Base-by-base conservation (phyloP, 1,284 basidiomycete species). In the Amylostereum chailletii region DNA sequence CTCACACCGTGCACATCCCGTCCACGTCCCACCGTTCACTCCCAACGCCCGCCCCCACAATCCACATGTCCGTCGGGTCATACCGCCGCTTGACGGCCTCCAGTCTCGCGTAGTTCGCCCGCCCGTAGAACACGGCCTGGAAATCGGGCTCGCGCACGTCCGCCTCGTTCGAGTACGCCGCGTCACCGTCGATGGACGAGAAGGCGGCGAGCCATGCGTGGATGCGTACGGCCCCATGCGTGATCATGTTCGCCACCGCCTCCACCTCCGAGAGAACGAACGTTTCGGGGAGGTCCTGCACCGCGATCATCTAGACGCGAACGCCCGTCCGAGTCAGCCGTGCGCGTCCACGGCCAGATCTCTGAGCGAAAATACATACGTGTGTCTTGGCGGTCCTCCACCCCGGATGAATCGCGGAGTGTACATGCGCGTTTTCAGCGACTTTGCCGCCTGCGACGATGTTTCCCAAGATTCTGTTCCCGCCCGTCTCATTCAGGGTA, bases 141-240 rank as follows among this genome's bases (percentile, higher is more conserved):
- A 74, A 69, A 50, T 79, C 67, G 3, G 71, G 70, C 57, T 81
- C 77, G 46, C 77, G 73, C 2, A 79, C 72, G 57, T 81, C 76
- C 4, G 71, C 76, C 59, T 81, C 78, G 54, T 79, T 82, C 8
- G 10, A 31, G 34, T 8, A 42, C 40, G 40, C 10, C 8, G 10
- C 40, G 40, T 26, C 27, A 27, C 27, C 40, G 9, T 7, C 19
- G 10, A 11, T 26, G 8, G 10, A 9, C 7, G 40, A 11, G 26
- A 26, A 9, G 7, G 7, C 19, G 26, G 40, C 40, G 40, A 42
- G 40, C 8, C 19, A 19, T 19, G 19, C 19, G 19, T 19, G 19
- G 19, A 42, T 7, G 40, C 10, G 40, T 9, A 42, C 40, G 40
- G 8, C 26, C 40, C 27, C 10, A 9, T 9, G 7, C 8, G 26